Percentiles rank a stretch among this genome's conserved stretches.
Evolutionary conservation across 1,284 basidiomycete species (phyloP).

Genomic region (Heterobasidion irregulare): DNA sequence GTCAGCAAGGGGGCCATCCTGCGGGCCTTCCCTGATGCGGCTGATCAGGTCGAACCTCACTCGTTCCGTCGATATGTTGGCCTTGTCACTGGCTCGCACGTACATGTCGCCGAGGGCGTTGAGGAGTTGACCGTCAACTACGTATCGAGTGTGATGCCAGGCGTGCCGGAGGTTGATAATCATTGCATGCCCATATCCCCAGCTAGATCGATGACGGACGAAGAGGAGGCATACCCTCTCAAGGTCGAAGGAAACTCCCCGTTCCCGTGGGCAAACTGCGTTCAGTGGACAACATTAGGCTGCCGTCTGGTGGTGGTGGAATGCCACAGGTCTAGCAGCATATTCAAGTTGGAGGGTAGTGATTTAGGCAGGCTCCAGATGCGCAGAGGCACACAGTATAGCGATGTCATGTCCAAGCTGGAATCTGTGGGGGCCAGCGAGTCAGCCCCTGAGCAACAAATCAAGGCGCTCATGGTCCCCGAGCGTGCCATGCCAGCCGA

Average conservation of each 20-base stretch:
- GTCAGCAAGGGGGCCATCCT: conserved; percentile 10
- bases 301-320: no score
- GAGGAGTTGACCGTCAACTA: not conserved
- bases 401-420: no score
- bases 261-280: no score
- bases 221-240: no score
- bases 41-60: conserved; percentile 6
- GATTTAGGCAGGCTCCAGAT: no score
- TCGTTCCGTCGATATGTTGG: conserved; percentile 14
- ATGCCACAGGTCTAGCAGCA: no score
- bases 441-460: not conserved
- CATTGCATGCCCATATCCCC: not conserved
- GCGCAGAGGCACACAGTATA: no score
- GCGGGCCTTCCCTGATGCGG: not conserved
- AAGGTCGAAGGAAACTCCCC: no score
- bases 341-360: no score
- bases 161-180: not conserved
- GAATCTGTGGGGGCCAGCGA: no score
- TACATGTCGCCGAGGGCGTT: not conserved
- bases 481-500: not conserved
- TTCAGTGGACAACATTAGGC: no score
- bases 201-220: not conserved
- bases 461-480: not conserved
- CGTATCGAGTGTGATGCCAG: not conserved
- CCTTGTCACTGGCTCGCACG: conserved; percentile 13